Base-by-base conservation (phyloP, 805 yeast genomes). In the Saturnispora quitensis region DNA sequence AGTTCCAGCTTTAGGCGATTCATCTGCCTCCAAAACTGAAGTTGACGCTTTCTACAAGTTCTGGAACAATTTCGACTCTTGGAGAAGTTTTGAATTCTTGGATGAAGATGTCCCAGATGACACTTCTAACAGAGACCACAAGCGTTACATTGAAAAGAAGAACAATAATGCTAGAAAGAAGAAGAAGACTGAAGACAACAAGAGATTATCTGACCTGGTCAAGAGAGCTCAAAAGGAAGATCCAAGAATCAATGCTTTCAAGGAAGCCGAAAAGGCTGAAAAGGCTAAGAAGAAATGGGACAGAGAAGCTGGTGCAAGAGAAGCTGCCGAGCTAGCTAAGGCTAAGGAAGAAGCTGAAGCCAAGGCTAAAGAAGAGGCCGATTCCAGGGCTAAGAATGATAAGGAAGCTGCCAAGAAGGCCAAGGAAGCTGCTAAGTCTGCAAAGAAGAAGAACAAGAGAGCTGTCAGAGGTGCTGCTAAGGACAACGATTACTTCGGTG, bases 51-150 rank as follows among this genome's bases (percentile, higher is more conserved):
- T 95, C 74, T 91, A 91, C 78, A 78, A 81, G 60, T 91, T 89
- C 81, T 93, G 93, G 86, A 84, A 84, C 71, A 84, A 85, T 70
- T 87, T 90, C 60, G 97, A 93, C 73, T 91, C 98, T 20, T 93
- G 99, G 99, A 87, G 96, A 77, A 77, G 96, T 46, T 93, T 93
- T 68, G 99, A 93, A 75, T 93, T 90, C 75, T 80, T 89, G 70
- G 99, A 93, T 68, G 99, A 93, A 77, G 99, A 93, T 68, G 97
- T 90, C 65, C 99, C 99, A 61, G 99, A 93, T 75, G 99, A 93
- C 73, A 87, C 97, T 53, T 86, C 96, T 55, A 93, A 93, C 83
- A 89, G 99, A 80, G 99, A 93, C 71, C 96, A 93, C 81, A 93
- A 93, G 78, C 95, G 99, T 75, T 87, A 89, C 77, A 84, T 90